phyloP scores from a whole-genome alignment of 345 rosid species.

The Brassica carinata region DNA sequence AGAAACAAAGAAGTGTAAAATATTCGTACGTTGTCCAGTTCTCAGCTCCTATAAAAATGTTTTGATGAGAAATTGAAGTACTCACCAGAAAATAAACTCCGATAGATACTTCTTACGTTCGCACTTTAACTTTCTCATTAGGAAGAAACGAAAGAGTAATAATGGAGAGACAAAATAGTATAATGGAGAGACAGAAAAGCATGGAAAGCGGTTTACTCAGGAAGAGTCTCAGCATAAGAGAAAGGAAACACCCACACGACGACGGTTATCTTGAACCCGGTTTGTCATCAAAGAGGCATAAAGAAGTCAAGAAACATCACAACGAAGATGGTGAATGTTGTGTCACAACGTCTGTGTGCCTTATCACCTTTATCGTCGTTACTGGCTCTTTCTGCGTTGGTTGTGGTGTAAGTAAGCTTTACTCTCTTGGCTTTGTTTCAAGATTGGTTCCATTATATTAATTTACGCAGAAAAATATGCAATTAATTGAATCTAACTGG shows the following conservation, averaged over 20 bases:
- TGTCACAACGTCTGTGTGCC: constrained; percentile 15
- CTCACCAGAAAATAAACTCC: not conserved
- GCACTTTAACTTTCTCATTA: not conserved
- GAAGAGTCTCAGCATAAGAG: constrained; percentile 30
- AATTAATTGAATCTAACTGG: too few species aligned
- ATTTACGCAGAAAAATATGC: too few species aligned
- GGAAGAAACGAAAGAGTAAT: not conserved
- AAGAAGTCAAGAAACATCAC: constrained; percentile 17
- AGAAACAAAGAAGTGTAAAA: not conserved
- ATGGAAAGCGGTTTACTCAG: constrained; percentile 18
- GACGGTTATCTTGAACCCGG: constrained; percentile 19
- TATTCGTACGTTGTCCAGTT: not conserved
- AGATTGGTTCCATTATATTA: not conserved
- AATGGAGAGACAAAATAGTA: constrained; percentile 26
- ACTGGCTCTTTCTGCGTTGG: constrained; percentile 48
- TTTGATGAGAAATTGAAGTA: not conserved
- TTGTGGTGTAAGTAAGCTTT: constrained; percentile 39
- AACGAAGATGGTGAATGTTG: constrained; percentile 6
- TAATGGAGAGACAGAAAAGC: constrained; percentile 24
- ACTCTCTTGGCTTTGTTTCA: not conserved
- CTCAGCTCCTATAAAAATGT: not conserved
- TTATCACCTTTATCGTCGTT: constrained; percentile 46
- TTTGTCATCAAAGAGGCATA: not conserved
- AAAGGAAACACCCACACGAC: constrained; percentile 14
- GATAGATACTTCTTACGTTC: not conserved